These are phyloP conservation scores for Phyllosticta paracitricarpa DNA, from an alignment of 2,329 filamentous ascomycete species.

Conservation along the genomic window DNA sequence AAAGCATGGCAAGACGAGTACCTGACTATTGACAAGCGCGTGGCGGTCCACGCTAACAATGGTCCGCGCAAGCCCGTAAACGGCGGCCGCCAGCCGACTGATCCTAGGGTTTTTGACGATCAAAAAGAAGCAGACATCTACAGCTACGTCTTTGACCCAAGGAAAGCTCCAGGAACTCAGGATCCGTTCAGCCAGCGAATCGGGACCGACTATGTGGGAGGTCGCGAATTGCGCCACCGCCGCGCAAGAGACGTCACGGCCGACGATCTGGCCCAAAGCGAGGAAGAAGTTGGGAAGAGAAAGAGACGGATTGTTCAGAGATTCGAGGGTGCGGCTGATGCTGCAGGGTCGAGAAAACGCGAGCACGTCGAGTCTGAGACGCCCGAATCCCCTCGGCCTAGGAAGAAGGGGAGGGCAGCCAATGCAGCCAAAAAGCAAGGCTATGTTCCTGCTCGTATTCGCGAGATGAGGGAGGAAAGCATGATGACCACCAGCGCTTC, in stretches of 20 bases:
- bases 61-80: constrained; percentile 42
- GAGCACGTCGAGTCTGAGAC: constrained; percentile 21
- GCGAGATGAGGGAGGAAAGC: constrained; percentile 34
- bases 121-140: constrained; percentile 53
- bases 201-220: constrained; percentile 33
- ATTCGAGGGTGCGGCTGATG: constrained; percentile 23
- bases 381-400: constrained; percentile 24
- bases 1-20: constrained; percentile 51
- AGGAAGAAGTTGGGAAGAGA: constrained; percentile 26
- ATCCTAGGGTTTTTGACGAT: constrained; percentile 44
- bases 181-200: constrained; percentile 46
- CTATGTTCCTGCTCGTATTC: constrained; percentile 33
- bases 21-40: constrained; percentile 40
- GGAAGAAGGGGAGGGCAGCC: constrained; percentile 19
- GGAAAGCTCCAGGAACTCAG: constrained; percentile 40
- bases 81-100: constrained; percentile 37
- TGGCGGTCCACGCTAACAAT: constrained; percentile 18
- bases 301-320: constrained; percentile 24
- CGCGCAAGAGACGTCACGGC: constrained; percentile 25
- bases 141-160: constrained; percentile 47
- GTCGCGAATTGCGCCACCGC: constrained; percentile 38
- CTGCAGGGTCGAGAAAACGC: constrained; percentile 9
- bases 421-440: constrained; percentile 11
- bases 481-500: constrained; percentile 19
- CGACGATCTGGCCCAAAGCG: constrained; percentile 21